Conservation (phyloP, 768 basidiomycete genomes). For the Floccularia luteovirens region DNA sequence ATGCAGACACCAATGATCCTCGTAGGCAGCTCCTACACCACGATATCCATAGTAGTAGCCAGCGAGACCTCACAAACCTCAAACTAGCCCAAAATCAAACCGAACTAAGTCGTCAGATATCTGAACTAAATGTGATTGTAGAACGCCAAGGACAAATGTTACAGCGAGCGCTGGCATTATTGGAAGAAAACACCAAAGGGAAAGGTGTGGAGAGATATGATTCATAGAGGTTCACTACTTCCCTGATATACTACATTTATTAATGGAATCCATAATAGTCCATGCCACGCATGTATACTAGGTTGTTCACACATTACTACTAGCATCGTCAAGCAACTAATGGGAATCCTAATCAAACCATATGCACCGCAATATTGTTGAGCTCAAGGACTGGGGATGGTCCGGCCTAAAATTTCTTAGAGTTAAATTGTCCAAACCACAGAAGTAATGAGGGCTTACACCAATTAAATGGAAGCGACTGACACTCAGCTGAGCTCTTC, state of each 20-base stretch:
- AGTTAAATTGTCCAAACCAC: neutral
- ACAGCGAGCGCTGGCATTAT: conserved; percentile 20
- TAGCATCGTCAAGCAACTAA: no score
- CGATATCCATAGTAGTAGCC: conserved; percentile 7
- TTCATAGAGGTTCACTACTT: no score
- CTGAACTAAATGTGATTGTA: conserved; percentile 45
- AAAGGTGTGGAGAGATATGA: no score
- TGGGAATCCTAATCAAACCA: no score
- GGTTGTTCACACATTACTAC: no score
- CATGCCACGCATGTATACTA: no score
- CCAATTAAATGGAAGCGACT: conserved; percentile 24
- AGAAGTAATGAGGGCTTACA: conserved; percentile 10
- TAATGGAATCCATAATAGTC: no score
- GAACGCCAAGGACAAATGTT: conserved; percentile 54
- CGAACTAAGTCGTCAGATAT: conserved; percentile 59
- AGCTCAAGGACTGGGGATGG: conserved; percentile 18
- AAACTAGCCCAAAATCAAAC: conserved; percentile 63
- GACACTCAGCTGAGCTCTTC: conserved; percentile 17
- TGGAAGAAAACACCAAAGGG: conserved; percentile 23
- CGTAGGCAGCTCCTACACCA: conserved; percentile 8
- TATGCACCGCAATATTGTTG: conserved; percentile 16
- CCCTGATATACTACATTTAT: no score
- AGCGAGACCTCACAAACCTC: conserved; percentile 42
- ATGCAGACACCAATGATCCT: conserved; percentile 9
- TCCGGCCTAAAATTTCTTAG: conserved; percentile 14